Evolutionary conservation across 306 rosid genomes (phyloP).

Genomic region (Rubus idaeus): DNA sequence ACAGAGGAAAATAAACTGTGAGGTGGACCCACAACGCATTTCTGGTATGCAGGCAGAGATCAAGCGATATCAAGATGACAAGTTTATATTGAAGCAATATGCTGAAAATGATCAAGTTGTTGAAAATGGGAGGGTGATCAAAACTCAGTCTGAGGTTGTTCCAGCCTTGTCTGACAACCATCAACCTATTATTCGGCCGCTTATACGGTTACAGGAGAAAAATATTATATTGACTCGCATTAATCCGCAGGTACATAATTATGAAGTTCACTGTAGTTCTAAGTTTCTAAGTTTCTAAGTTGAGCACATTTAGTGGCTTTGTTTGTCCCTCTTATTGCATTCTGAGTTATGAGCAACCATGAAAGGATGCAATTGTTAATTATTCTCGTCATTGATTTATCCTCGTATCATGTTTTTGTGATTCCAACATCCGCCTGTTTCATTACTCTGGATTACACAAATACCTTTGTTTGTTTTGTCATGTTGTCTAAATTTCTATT

Average conservation of each 20-base stretch:
- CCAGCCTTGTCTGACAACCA: constrained; percentile 80
- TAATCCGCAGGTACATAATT: constrained; percentile 76
- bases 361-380: neutral
- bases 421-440: constrained; percentile 6
- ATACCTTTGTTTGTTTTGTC: constrained; percentile 8
- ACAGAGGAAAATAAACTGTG: constrained; percentile 80
- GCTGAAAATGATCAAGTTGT: constrained; percentile 90
- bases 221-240: constrained; percentile 95
- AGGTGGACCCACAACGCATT: constrained; percentile 77
- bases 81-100: constrained; percentile 81
- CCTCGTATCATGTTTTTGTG: neutral
- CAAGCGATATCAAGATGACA: constrained; percentile 89
- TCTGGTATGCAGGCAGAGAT: constrained; percentile 86
- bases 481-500: constrained; percentile 5
- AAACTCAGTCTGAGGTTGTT: constrained; percentile 81
- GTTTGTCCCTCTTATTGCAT: neutral
- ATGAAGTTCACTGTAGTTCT: constrained; percentile 12
- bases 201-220: constrained; percentile 78
- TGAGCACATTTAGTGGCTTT: constrained; percentile 17
- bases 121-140: constrained; percentile 87
- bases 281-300: constrained; percentile 5
- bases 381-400: neutral
- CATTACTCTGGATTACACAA: constrained; percentile 17
- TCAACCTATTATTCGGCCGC: constrained; percentile 77
- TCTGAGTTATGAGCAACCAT: neutral